Conservation (phyloP, 2,329 filamentous ascomycete genomes). For the Pestalotiopsis sp. region DNA sequence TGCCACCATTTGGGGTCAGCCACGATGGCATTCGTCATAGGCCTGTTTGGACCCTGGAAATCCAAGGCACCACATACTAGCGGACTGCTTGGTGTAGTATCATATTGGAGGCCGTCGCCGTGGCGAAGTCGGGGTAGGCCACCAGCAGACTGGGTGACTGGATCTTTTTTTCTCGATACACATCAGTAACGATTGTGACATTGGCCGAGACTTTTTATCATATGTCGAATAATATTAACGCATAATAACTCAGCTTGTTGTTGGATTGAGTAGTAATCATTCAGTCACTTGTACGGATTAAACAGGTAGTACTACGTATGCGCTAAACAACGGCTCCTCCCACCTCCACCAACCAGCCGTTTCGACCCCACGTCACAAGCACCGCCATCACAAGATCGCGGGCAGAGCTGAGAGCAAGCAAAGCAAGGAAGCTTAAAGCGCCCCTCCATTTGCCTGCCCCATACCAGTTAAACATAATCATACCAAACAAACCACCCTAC, state of each 20-base stretch:
- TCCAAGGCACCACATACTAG: not conserved
- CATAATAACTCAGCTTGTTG: no score
- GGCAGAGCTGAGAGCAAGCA: not conserved
- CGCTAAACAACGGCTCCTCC: not conserved
- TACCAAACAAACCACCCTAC: not conserved
- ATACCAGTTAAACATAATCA: not conserved
- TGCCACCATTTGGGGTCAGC: not conserved
- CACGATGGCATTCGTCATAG: not conserved
- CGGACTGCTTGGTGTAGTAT: not conserved
- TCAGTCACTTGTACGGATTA: not conserved
- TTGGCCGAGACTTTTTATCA: no score
- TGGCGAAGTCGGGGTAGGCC: not conserved
- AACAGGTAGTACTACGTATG: not conserved
- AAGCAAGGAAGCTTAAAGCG: not conserved
- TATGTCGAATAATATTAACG: no score
- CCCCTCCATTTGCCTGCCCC: not conserved
- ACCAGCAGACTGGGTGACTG: no score
- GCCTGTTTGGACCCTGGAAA: not conserved
- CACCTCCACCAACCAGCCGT: not conserved
- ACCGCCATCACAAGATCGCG: constrained; percentile 6
- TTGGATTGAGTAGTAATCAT: not conserved
- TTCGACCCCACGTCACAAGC: constrained; percentile 4
- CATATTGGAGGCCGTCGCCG: not conserved
- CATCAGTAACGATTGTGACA: no score
- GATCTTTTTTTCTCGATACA: no score